Conservation (phyloP, 768 basidiomycete species). For the Lentinula lateritia region DNA sequence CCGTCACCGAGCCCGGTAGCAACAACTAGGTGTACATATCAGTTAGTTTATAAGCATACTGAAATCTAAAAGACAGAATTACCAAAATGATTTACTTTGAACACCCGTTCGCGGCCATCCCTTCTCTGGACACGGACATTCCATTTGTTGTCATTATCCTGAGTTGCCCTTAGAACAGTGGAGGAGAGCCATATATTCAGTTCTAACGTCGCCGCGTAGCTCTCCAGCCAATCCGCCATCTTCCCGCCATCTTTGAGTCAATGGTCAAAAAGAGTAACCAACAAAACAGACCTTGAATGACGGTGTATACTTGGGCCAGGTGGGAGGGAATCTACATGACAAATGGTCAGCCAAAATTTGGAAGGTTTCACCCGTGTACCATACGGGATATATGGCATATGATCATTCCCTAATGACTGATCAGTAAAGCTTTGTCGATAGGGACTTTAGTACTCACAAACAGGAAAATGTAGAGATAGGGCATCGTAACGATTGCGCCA, state of each 20-base stretch:
- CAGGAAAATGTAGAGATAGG: slow-evolving; percentile 33
- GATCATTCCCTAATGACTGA: slow-evolving; percentile 23
- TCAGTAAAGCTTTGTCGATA: neutral
- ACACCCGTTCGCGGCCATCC: slow-evolving; percentile 18
- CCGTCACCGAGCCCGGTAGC: slow-evolving; percentile 41
- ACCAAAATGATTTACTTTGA: slow-evolving; percentile 22
- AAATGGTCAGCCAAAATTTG: neutral
- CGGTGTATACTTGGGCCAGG: slow-evolving; percentile 36
- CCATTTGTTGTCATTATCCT: slow-evolving; percentile 24
- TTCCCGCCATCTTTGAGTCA: slow-evolving; percentile 7
- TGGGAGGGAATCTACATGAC: slow-evolving; percentile 26
- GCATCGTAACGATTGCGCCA: slow-evolving; percentile 43
- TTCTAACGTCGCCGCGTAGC: slow-evolving; percentile 39
- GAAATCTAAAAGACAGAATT: neutral
- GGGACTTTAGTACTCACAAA: slow-evolving; percentile 17
- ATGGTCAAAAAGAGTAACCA: too few species aligned
- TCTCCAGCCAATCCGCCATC: slow-evolving; percentile 48
- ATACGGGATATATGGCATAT: slow-evolving; percentile 36
- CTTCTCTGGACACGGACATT: slow-evolving; percentile 17
- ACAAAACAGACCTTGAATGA: slow-evolving; percentile 28
- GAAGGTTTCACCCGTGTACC: neutral
- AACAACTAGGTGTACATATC: slow-evolving; percentile 28
- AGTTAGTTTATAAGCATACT: neutral
- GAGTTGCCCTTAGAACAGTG: slow-evolving; percentile 19
- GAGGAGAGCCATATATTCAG: slow-evolving; percentile 43